Base-by-base conservation (phyloP, 2,329 filamentous ascomycete genomes). In the Sarocladiaceae sp. region DNA sequence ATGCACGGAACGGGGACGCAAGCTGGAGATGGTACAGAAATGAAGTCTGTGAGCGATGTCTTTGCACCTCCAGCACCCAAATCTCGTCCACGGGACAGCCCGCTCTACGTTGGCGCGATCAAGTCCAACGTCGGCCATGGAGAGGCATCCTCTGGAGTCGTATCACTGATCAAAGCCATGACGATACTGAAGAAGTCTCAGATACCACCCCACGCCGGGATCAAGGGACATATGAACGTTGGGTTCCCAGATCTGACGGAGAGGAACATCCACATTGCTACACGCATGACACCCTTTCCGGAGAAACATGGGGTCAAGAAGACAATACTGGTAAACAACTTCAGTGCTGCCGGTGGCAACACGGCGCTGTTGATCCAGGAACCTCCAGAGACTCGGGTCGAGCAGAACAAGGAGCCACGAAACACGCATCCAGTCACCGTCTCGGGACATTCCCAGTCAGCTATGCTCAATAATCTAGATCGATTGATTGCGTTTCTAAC, bases 81-180 rank as follows among this genome's bases (percentile, higher is more conserved):
- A n/a, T n/a, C n/a, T n/a, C n/a, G n/a, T n/a, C n/a, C 3, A 6
- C n/a, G n/a, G n/a, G n/a, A n/a, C 35, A 17, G 29, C 17, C 18
- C 37, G 12, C 47, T 82, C 2, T 64, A 71, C 53, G 58, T 80
- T 3, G 76, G 77, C 0, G 67, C 75, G 1, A 69, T 72, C 6
- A 80, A 80, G 54, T 61, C 73, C 1, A 78, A 78, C 50, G 63
- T 78, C 17, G 76, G 76, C 1, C 76, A 79, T 56, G 63, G 67
- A 53, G 73, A 76, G 54, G 66, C 69, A 0, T 71, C 66, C 3
- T 68, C 73, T 0, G 74, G 74, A 15, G 59, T 60, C 55, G 70
- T 61, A 54, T 64, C 58, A 55, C 56, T 79, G 29, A 60, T 77
- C 26, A 79, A 80, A 58, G 18, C 40, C 2, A 28, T 71, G 0